A percentile compares a stretch with the other conserved stretches of the same genome.
Conservation (phyloP, 805 yeast species). For the Metschnikowia drakensbergensis region DNA sequence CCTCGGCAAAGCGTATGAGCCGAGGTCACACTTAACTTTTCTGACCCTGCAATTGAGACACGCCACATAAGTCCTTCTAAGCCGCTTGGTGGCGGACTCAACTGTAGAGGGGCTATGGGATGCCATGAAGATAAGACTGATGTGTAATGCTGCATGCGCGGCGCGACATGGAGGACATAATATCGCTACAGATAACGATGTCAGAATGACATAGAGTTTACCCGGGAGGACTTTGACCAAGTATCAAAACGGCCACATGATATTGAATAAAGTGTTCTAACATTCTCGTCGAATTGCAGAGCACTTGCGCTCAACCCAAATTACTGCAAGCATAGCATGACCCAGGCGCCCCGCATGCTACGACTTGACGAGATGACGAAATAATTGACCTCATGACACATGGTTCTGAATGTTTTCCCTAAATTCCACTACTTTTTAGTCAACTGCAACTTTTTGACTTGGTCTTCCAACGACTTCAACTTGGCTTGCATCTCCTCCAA, state of each 20-base stretch:
- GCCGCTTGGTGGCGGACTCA: conserved; percentile 22
- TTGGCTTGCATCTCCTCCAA: conserved; percentile 82
- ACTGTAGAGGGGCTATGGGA: background rate
- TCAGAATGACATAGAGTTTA: no score
- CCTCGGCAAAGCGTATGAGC: conserved; percentile 64
- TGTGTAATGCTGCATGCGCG: background rate
- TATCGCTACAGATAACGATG: background rate
- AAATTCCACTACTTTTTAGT: conserved; percentile 21
- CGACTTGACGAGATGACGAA: no score
- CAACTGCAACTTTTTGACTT: conserved; percentile 56
- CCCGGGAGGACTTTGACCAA: no score
- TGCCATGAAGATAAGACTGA: background rate
- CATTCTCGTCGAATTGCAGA: no score
- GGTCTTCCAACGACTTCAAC: conserved; percentile 70
- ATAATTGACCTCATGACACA: background rate
- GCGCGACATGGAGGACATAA: background rate
- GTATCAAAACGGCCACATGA: background rate
- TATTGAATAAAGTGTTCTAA: no score
- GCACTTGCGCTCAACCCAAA: no score
- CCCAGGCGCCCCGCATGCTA: no score
- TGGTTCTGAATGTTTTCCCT: background rate
- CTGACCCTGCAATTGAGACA: conserved; percentile 82
- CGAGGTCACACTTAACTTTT: conserved; percentile 84
- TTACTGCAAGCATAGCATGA: no score
- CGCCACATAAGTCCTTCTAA: conserved; percentile 71